A percentile compares a stretch with the other conserved stretches of the same genome.
Conservation (phyloP, 2,329 filamentous ascomycete species). For the Penicillium sp. region DNA sequence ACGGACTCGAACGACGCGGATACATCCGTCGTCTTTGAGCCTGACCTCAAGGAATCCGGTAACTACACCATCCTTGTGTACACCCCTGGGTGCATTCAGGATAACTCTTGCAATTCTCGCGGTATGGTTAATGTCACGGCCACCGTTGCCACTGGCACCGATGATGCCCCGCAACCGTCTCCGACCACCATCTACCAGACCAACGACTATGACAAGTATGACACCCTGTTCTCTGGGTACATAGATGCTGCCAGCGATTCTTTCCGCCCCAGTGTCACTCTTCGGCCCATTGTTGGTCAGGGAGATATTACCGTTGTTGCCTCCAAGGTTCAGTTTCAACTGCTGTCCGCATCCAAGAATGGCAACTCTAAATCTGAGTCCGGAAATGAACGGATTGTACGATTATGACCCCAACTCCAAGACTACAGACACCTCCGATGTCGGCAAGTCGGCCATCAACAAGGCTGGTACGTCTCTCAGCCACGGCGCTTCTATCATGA, state of each 20-base stretch:
- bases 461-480: constrained; percentile 66
- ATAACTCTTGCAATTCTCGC: constrained; percentile 68
- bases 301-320: constrained; percentile 74
- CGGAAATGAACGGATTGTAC: constrained; percentile 83
- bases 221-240: constrained; percentile 79
- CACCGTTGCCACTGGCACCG: constrained; percentile 53
- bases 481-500: constrained; percentile 61
- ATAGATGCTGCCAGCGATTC: constrained; percentile 67
- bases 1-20: constrained; percentile 53
- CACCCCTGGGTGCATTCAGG: constrained; percentile 82
- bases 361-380: constrained; percentile 34
- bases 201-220: constrained; percentile 95
- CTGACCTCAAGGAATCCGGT: constrained; percentile 80
- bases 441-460: constrained; percentile 69
- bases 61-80: constrained; percentile 89
- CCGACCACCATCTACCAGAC: constrained; percentile 72
- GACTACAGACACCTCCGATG: constrained; percentile 54
- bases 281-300: constrained; percentile 61
- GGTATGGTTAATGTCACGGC: constrained; percentile 79
- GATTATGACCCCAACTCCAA: constrained; percentile 69
- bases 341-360: constrained; percentile 23
- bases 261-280: constrained; percentile 75
- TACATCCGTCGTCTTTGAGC: constrained; percentile 62
- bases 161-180: constrained; percentile 46
- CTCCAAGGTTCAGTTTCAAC: constrained; percentile 72